phyloP scores from a whole-genome alignment of 1,139 yeast species.

The Yamadazyma triangularis region DNA sequence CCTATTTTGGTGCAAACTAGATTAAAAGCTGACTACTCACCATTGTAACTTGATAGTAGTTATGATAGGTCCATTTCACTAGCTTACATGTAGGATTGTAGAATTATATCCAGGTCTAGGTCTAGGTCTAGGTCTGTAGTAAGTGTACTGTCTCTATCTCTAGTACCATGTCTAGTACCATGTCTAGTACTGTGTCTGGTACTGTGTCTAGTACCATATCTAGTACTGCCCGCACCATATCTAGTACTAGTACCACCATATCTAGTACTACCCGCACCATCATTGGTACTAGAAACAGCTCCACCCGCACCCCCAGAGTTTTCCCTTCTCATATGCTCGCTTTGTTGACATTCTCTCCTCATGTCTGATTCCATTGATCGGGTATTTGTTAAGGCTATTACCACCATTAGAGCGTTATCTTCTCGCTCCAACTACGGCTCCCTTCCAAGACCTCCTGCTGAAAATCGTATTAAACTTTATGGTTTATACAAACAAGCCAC shows the following conservation, averaged over 20 bases:
- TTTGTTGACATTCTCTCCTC: background rate
- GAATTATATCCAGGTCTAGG: background rate
- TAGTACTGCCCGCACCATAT: too few species aligned
- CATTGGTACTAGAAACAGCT: too few species aligned
- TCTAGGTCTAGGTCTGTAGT: background rate
- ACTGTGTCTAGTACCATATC: too few species aligned
- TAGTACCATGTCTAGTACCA: too few species aligned
- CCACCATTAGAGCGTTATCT: constrained; percentile 71
- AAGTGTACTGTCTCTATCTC: background rate
- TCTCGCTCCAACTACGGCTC: constrained; percentile 66
- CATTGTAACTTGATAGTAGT: constrained; percentile 42
- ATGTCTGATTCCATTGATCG: constrained; percentile 32
- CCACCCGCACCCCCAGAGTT: too few species aligned
- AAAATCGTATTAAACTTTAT: constrained; percentile 62
- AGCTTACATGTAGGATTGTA: background rate
- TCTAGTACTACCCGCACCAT: too few species aligned
- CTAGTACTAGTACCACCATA: too few species aligned
- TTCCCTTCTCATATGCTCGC: too few species aligned
- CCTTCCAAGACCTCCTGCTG: constrained; percentile 77
- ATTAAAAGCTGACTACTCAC: constrained; percentile 73
- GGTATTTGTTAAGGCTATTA: constrained; percentile 75
- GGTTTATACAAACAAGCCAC: constrained; percentile 88
- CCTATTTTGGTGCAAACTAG: constrained; percentile 98
- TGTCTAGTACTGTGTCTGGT: too few species aligned
- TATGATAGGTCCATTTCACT: constrained; percentile 63